Conservation (phyloP, 805 yeast genomes). For the Yamadazyma laniorum region DNA sequence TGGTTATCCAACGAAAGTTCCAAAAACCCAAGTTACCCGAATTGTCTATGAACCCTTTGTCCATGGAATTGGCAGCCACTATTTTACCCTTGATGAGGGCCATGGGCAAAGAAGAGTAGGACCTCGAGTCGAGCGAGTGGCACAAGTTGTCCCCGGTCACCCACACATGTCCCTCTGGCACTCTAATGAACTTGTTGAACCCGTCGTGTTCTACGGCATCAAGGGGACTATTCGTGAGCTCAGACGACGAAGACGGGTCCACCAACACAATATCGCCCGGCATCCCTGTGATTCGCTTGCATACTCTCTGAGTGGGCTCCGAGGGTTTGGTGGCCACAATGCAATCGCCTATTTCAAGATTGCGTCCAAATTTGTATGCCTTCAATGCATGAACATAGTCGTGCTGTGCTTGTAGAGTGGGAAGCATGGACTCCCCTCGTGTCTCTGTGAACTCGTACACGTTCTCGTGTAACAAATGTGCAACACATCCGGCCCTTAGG, state of each 20-base stretch:
- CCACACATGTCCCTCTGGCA: constrained; percentile 97
- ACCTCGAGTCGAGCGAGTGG: constrained; percentile 84
- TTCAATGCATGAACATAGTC: constrained; percentile 83
- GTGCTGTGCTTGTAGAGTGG: constrained; percentile 70
- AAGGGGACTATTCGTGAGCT: constrained; percentile 32
- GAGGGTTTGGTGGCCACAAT: constrained; percentile 89
- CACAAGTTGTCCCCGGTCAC: constrained; percentile 92
- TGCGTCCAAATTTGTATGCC: constrained; percentile 58
- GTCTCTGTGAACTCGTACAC: constrained; percentile 78
- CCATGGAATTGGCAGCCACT: constrained; percentile 59
- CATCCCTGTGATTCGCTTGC: constrained; percentile 94
- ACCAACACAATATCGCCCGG: constrained; percentile 84
- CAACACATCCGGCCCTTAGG: constrained; percentile 57
- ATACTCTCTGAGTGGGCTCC: constrained; percentile 78
- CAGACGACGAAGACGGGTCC: constrained; percentile 69
- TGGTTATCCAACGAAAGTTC: constrained; percentile 56
- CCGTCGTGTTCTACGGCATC: constrained; percentile 36
- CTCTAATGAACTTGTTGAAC: constrained; percentile 58
- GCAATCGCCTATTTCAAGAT: constrained; percentile 78
- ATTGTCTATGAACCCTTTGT: constrained; percentile 43
- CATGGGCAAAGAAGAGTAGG: constrained; percentile 87
- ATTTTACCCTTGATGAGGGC: constrained; percentile 86
- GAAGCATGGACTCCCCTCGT: constrained; percentile 92
- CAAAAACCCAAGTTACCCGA: constrained; percentile 37
- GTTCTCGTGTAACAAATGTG: constrained; percentile 66